Evolutionary conservation across 352 stramenopile genomes (phyloP).

Genomic region (Halophytophthora polymorphica): DNA sequence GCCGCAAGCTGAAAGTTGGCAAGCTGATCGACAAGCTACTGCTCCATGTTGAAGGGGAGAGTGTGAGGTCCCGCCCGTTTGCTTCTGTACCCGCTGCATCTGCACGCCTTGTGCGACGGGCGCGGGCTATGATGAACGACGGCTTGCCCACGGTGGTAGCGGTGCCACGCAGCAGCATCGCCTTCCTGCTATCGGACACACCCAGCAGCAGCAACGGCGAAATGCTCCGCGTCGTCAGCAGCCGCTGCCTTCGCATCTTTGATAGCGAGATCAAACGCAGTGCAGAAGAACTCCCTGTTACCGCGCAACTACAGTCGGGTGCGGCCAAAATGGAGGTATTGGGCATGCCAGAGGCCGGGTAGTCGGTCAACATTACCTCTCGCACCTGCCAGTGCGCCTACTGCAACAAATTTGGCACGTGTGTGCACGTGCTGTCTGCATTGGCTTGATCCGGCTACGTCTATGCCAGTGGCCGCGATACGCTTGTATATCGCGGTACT

Average conservation of each 20-base stretch:
- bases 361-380: background rate
- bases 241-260: background rate
- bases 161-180: background rate
- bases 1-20: slow-evolving; percentile 6
- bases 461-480: slow-evolving; percentile 1
- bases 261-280: background rate
- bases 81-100: background rate
- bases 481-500: background rate
- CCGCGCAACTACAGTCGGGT: slow-evolving; percentile 1
- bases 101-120: background rate
- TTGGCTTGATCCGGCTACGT: background rate
- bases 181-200: slow-evolving; percentile 1
- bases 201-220: background rate
- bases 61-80: background rate
- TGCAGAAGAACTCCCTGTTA: slow-evolving; percentile 1
- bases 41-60: background rate
- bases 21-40: slow-evolving; percentile 2
- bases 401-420: slow-evolving; percentile 7
- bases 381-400: slow-evolving; percentile 1
- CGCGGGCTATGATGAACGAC: background rate
- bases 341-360: slow-evolving; percentile 1
- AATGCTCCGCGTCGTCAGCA: background rate
- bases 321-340: slow-evolving; percentile 6
- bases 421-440: slow-evolving; percentile 11
- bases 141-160: slow-evolving; percentile 2